phyloP scores from a whole-genome alignment of 352 stramenopile genomes.

The Globisporangium ultimum region DNA sequence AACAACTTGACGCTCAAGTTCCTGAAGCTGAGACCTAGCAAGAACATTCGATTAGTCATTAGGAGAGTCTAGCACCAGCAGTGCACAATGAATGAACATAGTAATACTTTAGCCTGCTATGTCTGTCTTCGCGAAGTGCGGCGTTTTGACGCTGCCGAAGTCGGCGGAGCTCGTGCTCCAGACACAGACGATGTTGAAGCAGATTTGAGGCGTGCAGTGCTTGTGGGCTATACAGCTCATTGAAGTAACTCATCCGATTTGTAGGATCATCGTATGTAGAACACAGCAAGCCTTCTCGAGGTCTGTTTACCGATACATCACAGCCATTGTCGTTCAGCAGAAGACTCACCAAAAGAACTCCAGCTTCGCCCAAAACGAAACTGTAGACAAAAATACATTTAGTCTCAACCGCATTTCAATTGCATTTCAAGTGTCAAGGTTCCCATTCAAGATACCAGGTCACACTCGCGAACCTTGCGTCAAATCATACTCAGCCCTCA shows the following conservation, averaged over 20 bases:
- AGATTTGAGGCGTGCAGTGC: neutral
- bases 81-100: neutral
- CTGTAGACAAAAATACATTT: neutral
- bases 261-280: neutral
- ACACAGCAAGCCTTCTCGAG: no score
- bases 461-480: neutral
- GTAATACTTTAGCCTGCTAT: conserved; percentile 22
- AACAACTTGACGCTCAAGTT: conserved; percentile 26
- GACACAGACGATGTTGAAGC: conserved; percentile 10
- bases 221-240: neutral
- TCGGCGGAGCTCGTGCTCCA: conserved; percentile 26
- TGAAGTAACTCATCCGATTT: neutral
- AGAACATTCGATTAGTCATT: neutral
- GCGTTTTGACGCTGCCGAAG: conserved; percentile 23
- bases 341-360: no score
- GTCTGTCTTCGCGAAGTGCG: conserved; percentile 12
- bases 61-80: no score
- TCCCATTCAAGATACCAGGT: neutral
- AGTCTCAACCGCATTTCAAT: neutral
- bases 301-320: no score
- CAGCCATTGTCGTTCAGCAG: no score
- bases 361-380: neutral
- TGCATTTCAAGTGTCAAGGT: neutral
- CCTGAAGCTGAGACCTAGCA: conserved; percentile 25
- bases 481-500: neutral